A percentile compares a stretch with the other conserved stretches of the same genome.
phyloP scores from a whole-genome alignment of 2,329 filamentous ascomycete species.

The Fusarium sp. region DNA sequence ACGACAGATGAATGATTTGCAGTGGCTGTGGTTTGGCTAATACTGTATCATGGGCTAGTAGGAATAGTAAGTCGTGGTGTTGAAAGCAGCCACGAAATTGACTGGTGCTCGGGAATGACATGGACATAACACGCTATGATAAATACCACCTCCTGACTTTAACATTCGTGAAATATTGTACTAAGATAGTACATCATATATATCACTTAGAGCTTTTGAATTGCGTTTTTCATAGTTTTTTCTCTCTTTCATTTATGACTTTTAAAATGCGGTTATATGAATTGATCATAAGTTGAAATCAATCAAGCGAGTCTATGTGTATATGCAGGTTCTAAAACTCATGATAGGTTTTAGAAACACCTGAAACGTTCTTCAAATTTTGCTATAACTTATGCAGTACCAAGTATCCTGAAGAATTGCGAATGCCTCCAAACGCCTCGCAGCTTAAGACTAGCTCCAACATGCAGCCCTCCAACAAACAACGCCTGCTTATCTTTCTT shows the following conservation, averaged over 20 bases:
- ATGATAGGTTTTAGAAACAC: conserved; percentile 2
- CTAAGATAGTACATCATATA: no score
- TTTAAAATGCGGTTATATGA: background rate
- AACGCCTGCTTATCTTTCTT: conserved; percentile 23
- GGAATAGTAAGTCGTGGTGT: conserved; percentile 15
- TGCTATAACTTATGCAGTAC: conserved; percentile 34
- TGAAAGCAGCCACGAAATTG: conserved; percentile 34
- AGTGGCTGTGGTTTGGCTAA: background rate
- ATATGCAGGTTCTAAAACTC: background rate
- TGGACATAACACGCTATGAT: conserved; percentile 13
- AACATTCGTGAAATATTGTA: background rate
- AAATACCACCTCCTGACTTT: background rate
- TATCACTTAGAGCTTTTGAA: background rate
- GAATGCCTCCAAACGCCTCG: conserved; percentile 43
- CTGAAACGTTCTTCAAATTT: conserved; percentile 14
- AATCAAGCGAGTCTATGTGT: background rate
- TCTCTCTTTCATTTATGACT: background rate
- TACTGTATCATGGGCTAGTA: conserved; percentile 5
- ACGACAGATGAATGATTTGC: background rate
- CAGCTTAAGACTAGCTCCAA: conserved; percentile 38
- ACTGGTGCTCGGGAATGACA: conserved; percentile 22
- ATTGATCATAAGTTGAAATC: background rate
- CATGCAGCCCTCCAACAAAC: conserved; percentile 36
- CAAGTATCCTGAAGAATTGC: conserved; percentile 38
- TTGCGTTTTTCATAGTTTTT: background rate